Conservation (phyloP, 352 stramenopile genomes). For the Elongisporangium senticosum region DNA sequence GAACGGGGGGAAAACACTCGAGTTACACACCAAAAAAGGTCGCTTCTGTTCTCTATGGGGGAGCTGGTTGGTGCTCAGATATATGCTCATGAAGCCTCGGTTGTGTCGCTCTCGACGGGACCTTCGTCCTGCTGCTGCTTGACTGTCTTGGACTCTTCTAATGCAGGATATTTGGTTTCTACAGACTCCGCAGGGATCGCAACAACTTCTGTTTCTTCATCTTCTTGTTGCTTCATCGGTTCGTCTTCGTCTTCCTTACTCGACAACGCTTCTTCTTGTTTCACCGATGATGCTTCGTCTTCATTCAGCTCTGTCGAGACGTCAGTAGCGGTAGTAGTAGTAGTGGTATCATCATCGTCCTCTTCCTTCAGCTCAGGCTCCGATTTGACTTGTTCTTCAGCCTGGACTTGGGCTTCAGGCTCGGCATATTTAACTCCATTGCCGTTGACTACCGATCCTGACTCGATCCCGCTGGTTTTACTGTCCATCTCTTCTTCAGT, state of each 20-base stretch:
- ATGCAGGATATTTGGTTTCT: conserved; percentile 8
- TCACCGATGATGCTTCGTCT: not conserved
- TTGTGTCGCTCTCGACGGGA: not conserved
- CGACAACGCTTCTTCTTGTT: not conserved
- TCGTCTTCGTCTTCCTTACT: not conserved
- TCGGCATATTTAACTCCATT: not conserved
- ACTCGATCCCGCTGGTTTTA: not conserved
- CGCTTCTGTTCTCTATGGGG: not conserved
- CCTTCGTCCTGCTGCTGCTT: not conserved
- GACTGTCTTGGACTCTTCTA: conserved; percentile 9
- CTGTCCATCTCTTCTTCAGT: conserved; percentile 1
- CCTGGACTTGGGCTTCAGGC: not conserved
- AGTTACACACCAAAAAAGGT: not conserved
- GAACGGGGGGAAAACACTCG: not conserved
- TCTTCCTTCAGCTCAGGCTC: conserved; percentile 3
- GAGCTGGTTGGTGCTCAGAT: not conserved
- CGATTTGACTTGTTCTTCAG: conserved; percentile 3
- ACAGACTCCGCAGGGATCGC: conserved; percentile 6
- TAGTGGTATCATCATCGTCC: not conserved
- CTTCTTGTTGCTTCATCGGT: conserved; percentile 3
- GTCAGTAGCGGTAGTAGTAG: not conserved
- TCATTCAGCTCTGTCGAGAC: conserved; percentile 7
- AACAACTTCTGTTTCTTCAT: conserved; percentile 7
- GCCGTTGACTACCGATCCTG: not conserved
- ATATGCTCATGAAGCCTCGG: not conserved